Conservation (phyloP, 2,329 filamentous ascomycete genomes). For the Fusarium nodosum region DNA sequence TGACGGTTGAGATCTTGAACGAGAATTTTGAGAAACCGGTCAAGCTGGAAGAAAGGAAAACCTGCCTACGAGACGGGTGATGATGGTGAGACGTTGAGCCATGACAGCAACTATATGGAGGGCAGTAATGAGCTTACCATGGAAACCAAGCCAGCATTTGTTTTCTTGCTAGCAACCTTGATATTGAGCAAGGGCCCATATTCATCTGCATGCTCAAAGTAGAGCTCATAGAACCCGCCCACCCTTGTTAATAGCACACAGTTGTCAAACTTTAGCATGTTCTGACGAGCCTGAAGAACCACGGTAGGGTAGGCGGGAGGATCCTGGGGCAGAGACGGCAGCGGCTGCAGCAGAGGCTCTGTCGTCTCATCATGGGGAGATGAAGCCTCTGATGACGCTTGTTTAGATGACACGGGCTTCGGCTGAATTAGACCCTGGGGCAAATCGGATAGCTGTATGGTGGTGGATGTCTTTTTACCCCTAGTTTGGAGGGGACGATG, state of each 20-base stretch:
- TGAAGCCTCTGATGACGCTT: slow-evolving; percentile 36
- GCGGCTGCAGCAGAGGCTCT: slow-evolving; percentile 24
- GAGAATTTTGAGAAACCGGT: slow-evolving; percentile 91
- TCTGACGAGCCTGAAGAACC: slow-evolving; percentile 85
- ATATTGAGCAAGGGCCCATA: slow-evolving; percentile 87
- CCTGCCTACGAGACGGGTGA: slow-evolving; percentile 72
- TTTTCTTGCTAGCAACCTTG: slow-evolving; percentile 86
- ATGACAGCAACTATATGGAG: slow-evolving; percentile 20
- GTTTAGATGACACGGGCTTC: slow-evolving; percentile 33
- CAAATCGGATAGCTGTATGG: slow-evolving; percentile 68
- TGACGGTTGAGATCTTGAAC: slow-evolving; percentile 92
- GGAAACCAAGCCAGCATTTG: slow-evolving; percentile 80
- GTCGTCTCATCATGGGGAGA: slow-evolving; percentile 32
- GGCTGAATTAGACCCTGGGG: slow-evolving; percentile 64
- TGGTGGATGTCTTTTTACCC: slow-evolving; percentile 69
- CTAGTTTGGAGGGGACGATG: slow-evolving; percentile 50
- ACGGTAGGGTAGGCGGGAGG: slow-evolving; percentile 83
- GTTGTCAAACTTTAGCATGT: slow-evolving; percentile 91
- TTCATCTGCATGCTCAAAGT: slow-evolving; percentile 95
- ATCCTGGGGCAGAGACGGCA: slow-evolving; percentile 56
- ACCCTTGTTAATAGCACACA: slow-evolving; percentile 93
- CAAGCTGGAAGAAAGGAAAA: slow-evolving; percentile 93
- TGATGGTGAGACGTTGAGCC: slow-evolving; percentile 35
- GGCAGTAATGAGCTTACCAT: slow-evolving; percentile 73
- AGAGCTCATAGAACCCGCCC: slow-evolving; percentile 97